These are phyloP conservation scores for Neurospora tetraspora DNA, from an alignment of 495 filamentous ascomycete genomes.

Conservation along the genomic window DNA sequence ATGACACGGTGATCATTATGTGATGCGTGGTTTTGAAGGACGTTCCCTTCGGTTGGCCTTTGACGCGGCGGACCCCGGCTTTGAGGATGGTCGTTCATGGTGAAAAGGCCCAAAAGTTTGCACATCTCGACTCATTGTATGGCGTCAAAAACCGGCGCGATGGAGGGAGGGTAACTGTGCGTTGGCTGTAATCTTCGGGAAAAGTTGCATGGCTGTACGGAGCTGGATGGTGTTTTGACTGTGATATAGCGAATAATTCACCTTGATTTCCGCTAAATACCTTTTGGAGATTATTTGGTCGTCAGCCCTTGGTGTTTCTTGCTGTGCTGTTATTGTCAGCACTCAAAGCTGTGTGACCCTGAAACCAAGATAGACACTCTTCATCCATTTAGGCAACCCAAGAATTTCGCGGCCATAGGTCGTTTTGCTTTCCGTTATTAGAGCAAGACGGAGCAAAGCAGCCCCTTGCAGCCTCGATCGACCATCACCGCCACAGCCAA, in stretches of 20 bases:
- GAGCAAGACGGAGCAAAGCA: too few relatives aligned
- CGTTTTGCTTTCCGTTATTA: too few relatives aligned
- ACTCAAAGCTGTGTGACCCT: background rate
- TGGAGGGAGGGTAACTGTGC: background rate
- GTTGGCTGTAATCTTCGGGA: background rate
- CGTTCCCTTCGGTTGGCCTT: background rate
- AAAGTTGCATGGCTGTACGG: background rate
- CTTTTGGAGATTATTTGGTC: background rate
- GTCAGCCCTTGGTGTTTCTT: background rate
- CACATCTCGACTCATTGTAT: background rate
- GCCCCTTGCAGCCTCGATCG: background rate
- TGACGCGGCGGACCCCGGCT: background rate
- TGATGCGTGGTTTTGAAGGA: background rate
- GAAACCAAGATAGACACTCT: too few relatives aligned
- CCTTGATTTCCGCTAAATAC: background rate
- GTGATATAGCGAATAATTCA: background rate
- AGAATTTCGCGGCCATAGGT: too few relatives aligned
- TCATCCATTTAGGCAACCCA: too few relatives aligned
- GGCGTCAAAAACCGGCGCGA: background rate
- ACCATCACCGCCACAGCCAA: background rate
- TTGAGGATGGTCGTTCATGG: background rate
- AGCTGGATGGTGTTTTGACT: background rate
- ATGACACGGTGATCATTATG: background rate
- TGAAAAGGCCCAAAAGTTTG: background rate
- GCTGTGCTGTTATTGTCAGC: background rate